phyloP scores from a whole-genome alignment of 2,329 filamentous ascomycete species.

The Pyrenophora seminiperda region DNA sequence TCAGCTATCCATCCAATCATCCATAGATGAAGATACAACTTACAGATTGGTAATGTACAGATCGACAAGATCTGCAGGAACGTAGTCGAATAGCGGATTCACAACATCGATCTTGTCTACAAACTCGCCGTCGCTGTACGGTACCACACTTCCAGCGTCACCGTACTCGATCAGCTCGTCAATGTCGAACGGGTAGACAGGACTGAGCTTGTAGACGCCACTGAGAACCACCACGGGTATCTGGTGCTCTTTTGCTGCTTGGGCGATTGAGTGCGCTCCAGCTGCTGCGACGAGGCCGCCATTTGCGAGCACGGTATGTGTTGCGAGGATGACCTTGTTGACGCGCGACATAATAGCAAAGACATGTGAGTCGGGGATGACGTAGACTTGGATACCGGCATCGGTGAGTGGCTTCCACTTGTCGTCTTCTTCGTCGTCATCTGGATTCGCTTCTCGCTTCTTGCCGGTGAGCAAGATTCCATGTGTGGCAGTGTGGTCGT shows the following conservation, averaged over 20 bases:
- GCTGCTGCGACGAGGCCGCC: constrained; percentile 83
- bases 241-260: constrained; percentile 79
- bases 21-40: constrained; percentile 46
- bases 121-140: constrained; percentile 78
- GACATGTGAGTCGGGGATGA: constrained; percentile 81
- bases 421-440: constrained; percentile 58
- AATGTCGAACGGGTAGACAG: constrained; percentile 83
- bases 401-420: constrained; percentile 79
- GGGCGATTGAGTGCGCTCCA: constrained; percentile 82
- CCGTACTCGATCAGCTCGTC: constrained; percentile 86
- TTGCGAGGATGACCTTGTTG: constrained; percentile 91
- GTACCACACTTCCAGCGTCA: constrained; percentile 75
- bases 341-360: constrained; percentile 95
- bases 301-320: constrained; percentile 85
- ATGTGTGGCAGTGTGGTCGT: constrained; percentile 69
- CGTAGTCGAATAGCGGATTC: constrained; percentile 81
- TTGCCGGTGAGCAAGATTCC: constrained; percentile 63
- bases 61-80: constrained; percentile 75
- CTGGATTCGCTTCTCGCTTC: constrained; percentile 50
- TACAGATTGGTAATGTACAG: constrained; percentile 86
- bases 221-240: constrained; percentile 87
- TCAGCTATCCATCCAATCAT: constrained; percentile 12
- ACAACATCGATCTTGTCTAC: constrained; percentile 78
- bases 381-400: constrained; percentile 79
- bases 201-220: constrained; percentile 92